A percentile compares a stretch with the other conserved stretches of the same genome.
phyloP scores from a whole-genome alignment of 2,329 filamentous ascomycete genomes.

The Calonectria pauciramosa region DNA sequence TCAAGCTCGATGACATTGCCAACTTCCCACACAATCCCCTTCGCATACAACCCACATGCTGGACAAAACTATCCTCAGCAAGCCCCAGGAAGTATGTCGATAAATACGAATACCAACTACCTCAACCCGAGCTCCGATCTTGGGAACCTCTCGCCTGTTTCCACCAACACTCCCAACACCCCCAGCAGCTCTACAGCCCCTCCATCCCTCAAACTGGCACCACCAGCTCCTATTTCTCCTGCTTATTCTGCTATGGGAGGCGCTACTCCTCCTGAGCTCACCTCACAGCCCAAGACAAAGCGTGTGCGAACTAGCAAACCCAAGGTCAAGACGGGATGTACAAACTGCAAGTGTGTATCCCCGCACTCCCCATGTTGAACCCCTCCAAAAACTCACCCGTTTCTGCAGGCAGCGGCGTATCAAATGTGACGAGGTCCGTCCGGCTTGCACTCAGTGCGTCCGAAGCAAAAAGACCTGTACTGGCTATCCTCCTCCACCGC shows the following conservation, averaged over 20 bases:
- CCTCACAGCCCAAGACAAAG: constrained; percentile 48
- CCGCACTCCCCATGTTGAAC: constrained; percentile 14
- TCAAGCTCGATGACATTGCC: constrained; percentile 18
- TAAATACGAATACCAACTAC: constrained; percentile 10
- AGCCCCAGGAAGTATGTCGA: constrained; percentile 17
- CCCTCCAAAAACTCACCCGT: constrained; percentile 38
- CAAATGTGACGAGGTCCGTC: constrained; percentile 76
- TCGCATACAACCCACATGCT: constrained; percentile 24
- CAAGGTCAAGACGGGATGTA: constrained; percentile 77
- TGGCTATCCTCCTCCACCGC: constrained; percentile 72
- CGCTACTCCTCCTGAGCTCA: not conserved
- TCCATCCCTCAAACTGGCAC: constrained; percentile 18
- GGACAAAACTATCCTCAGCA: constrained; percentile 20
- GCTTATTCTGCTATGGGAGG: constrained; percentile 11
- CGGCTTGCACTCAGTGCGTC: constrained; percentile 71
- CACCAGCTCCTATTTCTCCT: constrained; percentile 17
- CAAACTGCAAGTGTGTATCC: constrained; percentile 75
- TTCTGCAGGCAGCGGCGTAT: constrained; percentile 68
- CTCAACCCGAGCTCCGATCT: not conserved
- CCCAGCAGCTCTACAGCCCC: constrained; percentile 20
- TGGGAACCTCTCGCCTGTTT: constrained; percentile 6
- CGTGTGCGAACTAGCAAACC: constrained; percentile 67
- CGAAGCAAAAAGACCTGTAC: constrained; percentile 70
- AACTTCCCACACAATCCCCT: constrained; percentile 18
- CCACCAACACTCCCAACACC: constrained; percentile 24